A percentile compares a stretch with the other conserved stretches of the same genome.
phyloP scores from a whole-genome alignment of 2,329 filamentous ascomycete genomes.

The Gnomoniopsis sp. region DNA sequence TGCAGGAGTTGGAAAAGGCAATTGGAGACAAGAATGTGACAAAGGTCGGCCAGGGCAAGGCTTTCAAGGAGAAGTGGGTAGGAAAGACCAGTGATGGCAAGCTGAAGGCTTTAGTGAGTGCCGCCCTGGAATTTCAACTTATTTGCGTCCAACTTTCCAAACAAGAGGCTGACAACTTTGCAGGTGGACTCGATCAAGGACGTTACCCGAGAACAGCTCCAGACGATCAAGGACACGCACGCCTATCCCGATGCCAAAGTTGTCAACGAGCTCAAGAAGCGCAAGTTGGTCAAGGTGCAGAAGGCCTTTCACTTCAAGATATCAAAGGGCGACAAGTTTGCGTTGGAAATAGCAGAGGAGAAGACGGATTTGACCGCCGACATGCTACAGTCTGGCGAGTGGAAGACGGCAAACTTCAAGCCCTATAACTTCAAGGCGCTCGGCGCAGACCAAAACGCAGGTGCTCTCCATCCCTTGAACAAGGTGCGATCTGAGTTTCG shows the following conservation, averaged over 20 bases:
- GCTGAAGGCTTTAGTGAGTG: slow-evolving; percentile 40
- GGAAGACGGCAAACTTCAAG: slow-evolving; percentile 93
- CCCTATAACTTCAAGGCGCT: slow-evolving; percentile 54
- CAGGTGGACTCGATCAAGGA: slow-evolving; percentile 75
- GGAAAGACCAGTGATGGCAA: slow-evolving; percentile 56
- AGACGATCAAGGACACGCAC: slow-evolving; percentile 66
- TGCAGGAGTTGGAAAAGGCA: slow-evolving; percentile 66
- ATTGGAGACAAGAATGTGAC: slow-evolving; percentile 71
- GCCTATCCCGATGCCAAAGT: slow-evolving; percentile 71
- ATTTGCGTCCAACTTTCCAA: background rate
- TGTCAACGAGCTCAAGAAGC: slow-evolving; percentile 80
- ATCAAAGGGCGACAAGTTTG: slow-evolving; percentile 82
- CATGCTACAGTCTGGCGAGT: slow-evolving; percentile 82
- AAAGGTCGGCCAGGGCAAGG: slow-evolving; percentile 90
- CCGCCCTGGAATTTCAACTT: background rate
- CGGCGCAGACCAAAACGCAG: slow-evolving; percentile 58
- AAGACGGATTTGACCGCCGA: slow-evolving; percentile 94
- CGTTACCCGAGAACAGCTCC: slow-evolving; percentile 71
- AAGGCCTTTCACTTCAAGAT: slow-evolving; percentile 86
- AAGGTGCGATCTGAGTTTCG: slow-evolving; percentile 96
- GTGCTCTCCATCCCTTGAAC: slow-evolving; percentile 70
- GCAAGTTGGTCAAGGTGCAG: slow-evolving; percentile 79
- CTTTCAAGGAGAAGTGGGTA: slow-evolving; percentile 80
- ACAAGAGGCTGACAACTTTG: slow-evolving; percentile 10
- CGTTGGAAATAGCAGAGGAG: slow-evolving; percentile 83